A percentile compares a stretch with the other conserved stretches of the same genome.
phyloP scores from a whole-genome alignment of 257 asterid genomes.

The Henckelia pumila region DNA sequence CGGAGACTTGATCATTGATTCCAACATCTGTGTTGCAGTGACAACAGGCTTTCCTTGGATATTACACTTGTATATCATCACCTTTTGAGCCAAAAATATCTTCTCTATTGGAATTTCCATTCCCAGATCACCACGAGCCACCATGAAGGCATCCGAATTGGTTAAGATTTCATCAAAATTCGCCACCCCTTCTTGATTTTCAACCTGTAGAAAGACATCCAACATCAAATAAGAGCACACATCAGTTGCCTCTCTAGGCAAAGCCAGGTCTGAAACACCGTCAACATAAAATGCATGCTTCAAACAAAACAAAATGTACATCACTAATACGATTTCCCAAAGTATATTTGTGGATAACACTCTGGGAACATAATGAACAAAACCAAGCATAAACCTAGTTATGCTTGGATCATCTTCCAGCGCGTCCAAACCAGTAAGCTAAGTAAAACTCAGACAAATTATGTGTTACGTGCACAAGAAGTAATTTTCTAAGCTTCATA shows the following conservation, averaged over 20 bases:
- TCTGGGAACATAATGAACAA: neutral
- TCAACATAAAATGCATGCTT: too few species aligned
- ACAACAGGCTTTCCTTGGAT: conserved; percentile 93
- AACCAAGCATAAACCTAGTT: too few species aligned
- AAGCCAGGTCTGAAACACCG: neutral
- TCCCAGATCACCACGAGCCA: conserved; percentile 86
- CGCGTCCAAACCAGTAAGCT: neutral
- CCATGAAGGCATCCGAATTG: conserved; percentile 90
- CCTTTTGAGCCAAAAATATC: conserved; percentile 85
- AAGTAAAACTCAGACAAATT: neutral
- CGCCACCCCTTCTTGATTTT: conserved; percentile 93
- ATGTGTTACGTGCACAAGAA: neutral
- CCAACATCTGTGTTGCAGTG: conserved; percentile 92
- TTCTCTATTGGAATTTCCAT: conserved; percentile 93
- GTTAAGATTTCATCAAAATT: conserved; percentile 80
- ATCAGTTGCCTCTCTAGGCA: neutral
- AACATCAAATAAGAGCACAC: neutral
- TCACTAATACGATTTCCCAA: neutral
- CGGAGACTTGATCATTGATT: conserved; percentile 90
- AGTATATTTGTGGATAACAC: neutral
- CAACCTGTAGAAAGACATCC: conserved; percentile 44
- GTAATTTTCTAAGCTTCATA: neutral
- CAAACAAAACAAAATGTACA: neutral
- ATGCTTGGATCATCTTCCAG: neutral
- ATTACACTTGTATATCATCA: conserved; percentile 84